Conservation (phyloP, 2,329 filamentous ascomycete genomes). For the Cercospora berteroae region DNA sequence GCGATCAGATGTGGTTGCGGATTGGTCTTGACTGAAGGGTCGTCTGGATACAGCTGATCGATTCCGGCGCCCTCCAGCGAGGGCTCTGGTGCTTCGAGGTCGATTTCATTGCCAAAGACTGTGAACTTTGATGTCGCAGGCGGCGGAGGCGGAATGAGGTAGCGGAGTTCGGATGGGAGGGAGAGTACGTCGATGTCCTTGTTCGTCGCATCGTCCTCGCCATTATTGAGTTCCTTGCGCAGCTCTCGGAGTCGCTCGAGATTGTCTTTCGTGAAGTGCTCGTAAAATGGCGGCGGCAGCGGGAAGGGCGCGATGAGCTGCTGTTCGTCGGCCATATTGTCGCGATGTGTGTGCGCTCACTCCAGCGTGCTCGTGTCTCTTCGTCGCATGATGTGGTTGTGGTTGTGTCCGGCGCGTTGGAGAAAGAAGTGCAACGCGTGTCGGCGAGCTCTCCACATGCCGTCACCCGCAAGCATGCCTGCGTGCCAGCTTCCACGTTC, state of each 20-base stretch:
- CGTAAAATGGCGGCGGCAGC: conserved; percentile 85
- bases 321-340: conserved; percentile 59
- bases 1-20: conserved; percentile 56
- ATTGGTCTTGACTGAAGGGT: conserved; percentile 43
- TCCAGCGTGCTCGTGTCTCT: not conserved
- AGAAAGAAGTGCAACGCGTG: not conserved
- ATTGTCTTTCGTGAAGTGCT: conserved; percentile 78
- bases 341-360: not conserved
- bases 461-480: not conserved
- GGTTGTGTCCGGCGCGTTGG: not conserved
- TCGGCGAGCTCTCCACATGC: conserved; percentile 13
- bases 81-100: conserved; percentile 60
- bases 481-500: not conserved
- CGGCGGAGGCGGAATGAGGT: conserved; percentile 76
- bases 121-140: conserved; percentile 69
- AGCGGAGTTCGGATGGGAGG: conserved; percentile 69
- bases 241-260: conserved; percentile 53
- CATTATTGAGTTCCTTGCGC: conserved; percentile 29
- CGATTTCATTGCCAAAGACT: conserved; percentile 69
- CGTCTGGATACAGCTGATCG: conserved; percentile 63
- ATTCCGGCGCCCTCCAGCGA: conserved; percentile 69
- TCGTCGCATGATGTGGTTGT: not conserved
- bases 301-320: conserved; percentile 64
- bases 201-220: conserved; percentile 13
- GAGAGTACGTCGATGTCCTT: conserved; percentile 39